Evolutionary conservation across 78 protist species (phyloP), one percentile per base, ranked within the genome.

Genomic region (Trichosphaerium sp.): DNA sequence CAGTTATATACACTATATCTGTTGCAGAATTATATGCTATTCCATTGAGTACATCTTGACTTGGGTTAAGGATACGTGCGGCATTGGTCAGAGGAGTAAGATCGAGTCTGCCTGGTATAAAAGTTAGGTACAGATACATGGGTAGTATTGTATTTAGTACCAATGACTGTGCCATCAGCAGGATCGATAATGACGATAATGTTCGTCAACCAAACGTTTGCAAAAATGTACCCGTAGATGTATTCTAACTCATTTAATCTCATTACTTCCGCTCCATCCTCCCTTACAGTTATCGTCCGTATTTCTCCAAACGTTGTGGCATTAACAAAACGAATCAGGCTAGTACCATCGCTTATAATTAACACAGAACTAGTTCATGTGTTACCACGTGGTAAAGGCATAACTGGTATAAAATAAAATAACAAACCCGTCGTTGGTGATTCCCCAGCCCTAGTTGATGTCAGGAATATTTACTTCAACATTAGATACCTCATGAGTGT

Each of bases 181-280:
- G 59, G 59, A 10, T 54, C 59, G 10, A 54, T 54, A 32, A 34
- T 32, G 29, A 54, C 10, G 59, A 54, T 54, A 10, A 34, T 34
- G 59, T 54, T 35, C 10, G 59, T 54, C 59, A 12, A 6, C 59
- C 59, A 54, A 10, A 54, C 59, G 59, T 54, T 54, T 32, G 59
- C 59, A 32, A 32, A 54, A 6, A 54, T 54, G 59, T 6, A 12
- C 11, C 59, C 59, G 6, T 54, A 34, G 59, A 54, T 54, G 59
- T 12, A 54, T 10, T 54, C 59, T 6, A 54, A 10, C 10, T 54
- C 59, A 35, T 54, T 54, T 21, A 54, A 10, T 6, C 6, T 12
- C 59, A 34, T 10, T 32, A 54, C 32, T 54, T 54, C 32, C 59
- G 6, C 43, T 6, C 32, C 59, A n/a, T 54, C 59, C 32, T 54